These are phyloP conservation scores for Lepidium sativum DNA, from an alignment of 345 rosid genomes.

Conservation along the genomic window DNA sequence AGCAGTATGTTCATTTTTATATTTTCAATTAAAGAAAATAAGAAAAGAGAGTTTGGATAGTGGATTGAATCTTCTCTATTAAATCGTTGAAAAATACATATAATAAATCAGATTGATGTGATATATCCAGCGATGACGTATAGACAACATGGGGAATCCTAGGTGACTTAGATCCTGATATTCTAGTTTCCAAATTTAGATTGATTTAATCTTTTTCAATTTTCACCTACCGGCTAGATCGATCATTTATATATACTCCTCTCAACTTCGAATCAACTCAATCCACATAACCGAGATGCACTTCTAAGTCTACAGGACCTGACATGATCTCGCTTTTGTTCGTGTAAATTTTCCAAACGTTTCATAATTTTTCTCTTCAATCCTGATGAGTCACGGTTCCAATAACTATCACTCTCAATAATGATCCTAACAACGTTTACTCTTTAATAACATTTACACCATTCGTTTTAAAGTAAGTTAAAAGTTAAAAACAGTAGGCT, in stretches of 20 bases:
- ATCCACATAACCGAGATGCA: not conserved
- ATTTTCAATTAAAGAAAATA: too few relatives aligned
- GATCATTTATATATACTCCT: not conserved
- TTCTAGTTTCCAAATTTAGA: not conserved
- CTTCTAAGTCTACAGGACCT: too few relatives aligned
- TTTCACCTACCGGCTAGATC: not conserved
- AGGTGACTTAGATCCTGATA: not conserved
- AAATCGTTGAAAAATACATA: too few relatives aligned
- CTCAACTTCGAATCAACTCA: not conserved
- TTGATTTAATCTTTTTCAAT: not conserved
- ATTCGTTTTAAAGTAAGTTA: not conserved
- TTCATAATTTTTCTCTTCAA: not conserved
- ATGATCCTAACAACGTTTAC: not conserved
- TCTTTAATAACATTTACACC: not conserved
- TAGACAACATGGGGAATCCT: constrained; percentile 3
- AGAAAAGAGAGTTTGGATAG: too few relatives aligned
- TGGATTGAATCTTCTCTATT: too few relatives aligned
- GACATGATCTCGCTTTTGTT: not conserved
- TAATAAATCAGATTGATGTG: not conserved
- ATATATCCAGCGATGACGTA: not conserved
- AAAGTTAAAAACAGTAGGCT: not conserved
- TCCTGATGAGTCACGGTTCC: not conserved
- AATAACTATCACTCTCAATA: not conserved
- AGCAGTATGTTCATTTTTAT: too few relatives aligned
- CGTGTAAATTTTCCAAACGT: not conserved